These are phyloP conservation scores for Calonectria pteridis DNA, from an alignment of 2,329 filamentous ascomycete species.

Conservation along the genomic window DNA sequence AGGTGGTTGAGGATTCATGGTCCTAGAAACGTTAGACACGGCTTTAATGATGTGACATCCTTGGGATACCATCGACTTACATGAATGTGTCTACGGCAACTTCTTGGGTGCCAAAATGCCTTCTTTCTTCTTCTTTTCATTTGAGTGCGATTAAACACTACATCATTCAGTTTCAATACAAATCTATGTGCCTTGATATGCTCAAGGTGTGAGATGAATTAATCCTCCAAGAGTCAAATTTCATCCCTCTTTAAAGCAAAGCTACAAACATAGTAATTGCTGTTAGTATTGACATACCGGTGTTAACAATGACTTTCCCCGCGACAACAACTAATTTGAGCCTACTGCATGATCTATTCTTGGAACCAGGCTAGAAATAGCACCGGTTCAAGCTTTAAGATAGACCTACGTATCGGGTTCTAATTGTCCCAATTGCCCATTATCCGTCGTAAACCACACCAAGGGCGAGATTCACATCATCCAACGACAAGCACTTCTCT, in stretches of 20 bases:
- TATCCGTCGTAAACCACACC: neutral
- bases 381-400: neutral
- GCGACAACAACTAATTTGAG: neutral
- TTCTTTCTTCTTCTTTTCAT: neutral
- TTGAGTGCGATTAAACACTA: neutral
- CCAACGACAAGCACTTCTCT: neutral
- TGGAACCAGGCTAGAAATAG: too few species aligned
- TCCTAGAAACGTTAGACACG: neutral
- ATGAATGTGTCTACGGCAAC: neutral
- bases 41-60: neutral
- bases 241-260: neutral
- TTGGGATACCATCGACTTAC: neutral
- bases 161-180: neutral
- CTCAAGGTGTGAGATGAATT: neutral
- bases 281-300: too few species aligned
- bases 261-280: neutral
- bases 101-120: neutral
- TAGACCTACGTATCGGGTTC: neutral
- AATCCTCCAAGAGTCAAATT: neutral
- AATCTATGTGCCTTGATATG: neutral
- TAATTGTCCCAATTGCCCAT: neutral
- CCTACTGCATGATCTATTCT: neutral
- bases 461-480: neutral
- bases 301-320: neutral
- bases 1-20: neutral